phyloP scores from a whole-genome alignment of 1,139 yeast genomes.

The Nakaseomyces uthaithaninus region DNA sequence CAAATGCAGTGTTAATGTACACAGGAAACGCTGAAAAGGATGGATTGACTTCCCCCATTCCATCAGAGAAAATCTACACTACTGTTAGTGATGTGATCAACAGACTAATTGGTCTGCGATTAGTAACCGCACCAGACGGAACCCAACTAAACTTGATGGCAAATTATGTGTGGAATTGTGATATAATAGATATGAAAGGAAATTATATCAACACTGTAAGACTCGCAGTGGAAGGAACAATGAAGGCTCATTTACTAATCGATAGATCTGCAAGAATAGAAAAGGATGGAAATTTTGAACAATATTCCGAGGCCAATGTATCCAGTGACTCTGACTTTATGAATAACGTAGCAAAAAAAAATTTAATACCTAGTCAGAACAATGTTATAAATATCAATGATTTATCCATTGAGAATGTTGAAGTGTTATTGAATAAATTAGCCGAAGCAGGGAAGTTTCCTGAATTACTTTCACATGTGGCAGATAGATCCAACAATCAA shows the following conservation, averaged over 20 bases:
- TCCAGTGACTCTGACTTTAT: not conserved
- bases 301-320: not conserved
- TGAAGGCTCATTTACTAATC: not conserved
- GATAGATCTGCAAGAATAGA: not conserved
- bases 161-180: constrained; percentile 21
- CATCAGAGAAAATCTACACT: constrained; percentile 10
- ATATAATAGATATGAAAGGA: constrained; percentile 16
- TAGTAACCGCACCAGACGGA: constrained; percentile 18
- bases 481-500: not conserved
- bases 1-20: constrained; percentile 17
- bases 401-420: not conserved
- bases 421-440: not conserved
- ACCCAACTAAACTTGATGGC: constrained; percentile 14
- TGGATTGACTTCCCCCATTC: constrained; percentile 1
- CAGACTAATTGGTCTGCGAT: constrained; percentile 15
- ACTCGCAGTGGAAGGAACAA: not conserved
- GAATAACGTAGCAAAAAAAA: not conserved
- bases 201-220: not conserved
- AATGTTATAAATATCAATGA: not conserved
- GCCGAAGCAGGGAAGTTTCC: constrained; percentile 3
- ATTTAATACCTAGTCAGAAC: not conserved
- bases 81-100: constrained; percentile 19
- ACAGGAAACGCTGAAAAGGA: constrained; percentile 13
- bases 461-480: not conserved
- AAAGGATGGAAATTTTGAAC: not conserved